Conservation (phyloP, 305 asterid genomes). For the Caryopteris hybrid region DNA sequence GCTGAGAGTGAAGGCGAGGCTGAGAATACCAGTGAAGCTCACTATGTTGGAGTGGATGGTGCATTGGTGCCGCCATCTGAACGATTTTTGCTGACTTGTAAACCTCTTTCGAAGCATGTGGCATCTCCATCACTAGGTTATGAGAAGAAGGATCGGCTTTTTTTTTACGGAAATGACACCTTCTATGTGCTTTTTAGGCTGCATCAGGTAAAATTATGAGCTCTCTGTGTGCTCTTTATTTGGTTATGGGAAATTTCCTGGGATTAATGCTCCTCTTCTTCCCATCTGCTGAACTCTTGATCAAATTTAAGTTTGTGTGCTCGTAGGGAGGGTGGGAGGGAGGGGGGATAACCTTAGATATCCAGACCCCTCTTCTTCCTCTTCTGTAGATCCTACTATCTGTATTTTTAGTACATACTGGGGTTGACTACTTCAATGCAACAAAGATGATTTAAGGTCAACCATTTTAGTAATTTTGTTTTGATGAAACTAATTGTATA, state of each 20-base stretch:
- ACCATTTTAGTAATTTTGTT: slow-evolving; percentile 6
- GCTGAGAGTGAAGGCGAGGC: slow-evolving; percentile 96
- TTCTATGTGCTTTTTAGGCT: slow-evolving; percentile 79
- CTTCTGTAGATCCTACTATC: background rate
- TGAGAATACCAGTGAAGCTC: slow-evolving; percentile 69
- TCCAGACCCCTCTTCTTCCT: background rate
- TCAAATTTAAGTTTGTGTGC: background rate
- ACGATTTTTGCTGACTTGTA: slow-evolving; percentile 48
- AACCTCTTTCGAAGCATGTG: slow-evolving; percentile 67
- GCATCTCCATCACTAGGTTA: slow-evolving; percentile 32
- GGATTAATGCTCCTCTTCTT: background rate
- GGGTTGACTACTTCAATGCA: background rate
- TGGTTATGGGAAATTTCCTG: background rate
- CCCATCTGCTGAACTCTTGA: background rate
- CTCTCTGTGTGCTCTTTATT: background rate
- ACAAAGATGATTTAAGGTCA: slow-evolving; percentile 1
- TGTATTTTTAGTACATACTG: background rate
- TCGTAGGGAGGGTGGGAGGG: background rate
- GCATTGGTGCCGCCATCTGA: slow-evolving; percentile 50
- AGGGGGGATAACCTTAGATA: background rate
- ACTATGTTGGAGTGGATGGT: slow-evolving; percentile 50
- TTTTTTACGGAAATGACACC: slow-evolving; percentile 79
- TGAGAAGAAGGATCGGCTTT: slow-evolving; percentile 33
- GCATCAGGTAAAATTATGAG: slow-evolving; percentile 59
- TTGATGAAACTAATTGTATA: background rate